Percentiles rank a stretch among this genome's conserved stretches.
phyloP scores from a whole-genome alignment of 179 eudicot species.

The Spergularia azorica region DNA sequence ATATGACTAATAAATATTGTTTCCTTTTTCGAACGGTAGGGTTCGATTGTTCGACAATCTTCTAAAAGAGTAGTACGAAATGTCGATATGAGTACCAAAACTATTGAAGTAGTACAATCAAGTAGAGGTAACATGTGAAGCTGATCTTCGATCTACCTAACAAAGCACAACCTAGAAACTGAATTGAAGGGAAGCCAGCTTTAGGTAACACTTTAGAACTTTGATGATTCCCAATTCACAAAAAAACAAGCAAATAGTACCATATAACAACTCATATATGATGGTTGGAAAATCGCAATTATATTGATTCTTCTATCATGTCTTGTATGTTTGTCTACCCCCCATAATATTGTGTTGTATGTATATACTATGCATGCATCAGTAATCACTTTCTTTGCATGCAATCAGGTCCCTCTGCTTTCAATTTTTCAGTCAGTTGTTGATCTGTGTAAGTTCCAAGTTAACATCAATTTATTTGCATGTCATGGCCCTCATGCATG shows the following conservation, averaged over 20 bases:
- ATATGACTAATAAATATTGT: no score
- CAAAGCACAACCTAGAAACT: slow-evolving; percentile 18
- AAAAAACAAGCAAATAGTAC: slow-evolving; percentile 11
- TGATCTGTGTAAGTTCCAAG: not conserved
- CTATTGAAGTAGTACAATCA: not conserved
- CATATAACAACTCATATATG: not conserved
- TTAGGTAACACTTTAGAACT: slow-evolving; percentile 5
- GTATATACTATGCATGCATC: slow-evolving; percentile 16
- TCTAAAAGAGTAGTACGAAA: no score
- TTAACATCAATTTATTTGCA: not conserved
- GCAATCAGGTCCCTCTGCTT: not conserved
- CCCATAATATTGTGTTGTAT: not conserved
- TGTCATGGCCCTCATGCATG: not conserved
- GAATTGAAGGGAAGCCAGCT: slow-evolving; percentile 4
- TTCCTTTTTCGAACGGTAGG: no score
- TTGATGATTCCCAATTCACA: not conserved
- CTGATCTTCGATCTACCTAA: slow-evolving; percentile 20
- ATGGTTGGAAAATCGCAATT: not conserved
- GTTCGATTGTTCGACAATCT: no score
- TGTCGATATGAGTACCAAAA: no score
- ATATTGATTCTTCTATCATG: slow-evolving; percentile 26
- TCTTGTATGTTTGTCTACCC: slow-evolving; percentile 30
- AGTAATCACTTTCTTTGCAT: slow-evolving; percentile 18
- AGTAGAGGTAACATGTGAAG: slow-evolving; percentile 27
- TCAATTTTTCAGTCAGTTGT: slow-evolving; percentile 8